phyloP scores from a whole-genome alignment of 2,329 filamentous ascomycete species.

The Xylariaceae sp. region DNA sequence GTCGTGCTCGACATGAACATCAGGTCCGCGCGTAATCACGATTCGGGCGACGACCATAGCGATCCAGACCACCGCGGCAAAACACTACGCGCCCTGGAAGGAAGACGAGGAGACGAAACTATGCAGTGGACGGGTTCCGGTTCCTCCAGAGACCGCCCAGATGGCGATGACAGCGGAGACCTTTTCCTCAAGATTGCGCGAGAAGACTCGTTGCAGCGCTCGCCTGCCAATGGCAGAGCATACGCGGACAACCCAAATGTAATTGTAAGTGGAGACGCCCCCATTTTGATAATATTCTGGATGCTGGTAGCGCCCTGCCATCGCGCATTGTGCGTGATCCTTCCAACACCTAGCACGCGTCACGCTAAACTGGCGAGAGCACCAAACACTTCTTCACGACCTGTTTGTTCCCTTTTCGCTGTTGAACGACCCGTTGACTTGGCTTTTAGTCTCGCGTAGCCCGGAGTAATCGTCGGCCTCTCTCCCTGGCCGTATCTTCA shows the following conservation, averaged over 20 bases:
- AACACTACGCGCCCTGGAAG: constrained; percentile 48
- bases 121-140: constrained; percentile 38
- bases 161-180: constrained; percentile 51
- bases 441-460: constrained; percentile 42
- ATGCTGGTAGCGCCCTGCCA: neutral
- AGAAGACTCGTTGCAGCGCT: constrained; percentile 43
- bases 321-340: constrained; percentile 1
- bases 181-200: constrained; percentile 55
- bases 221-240: constrained; percentile 32
- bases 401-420: neutral
- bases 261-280: constrained; percentile 39
- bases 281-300: constrained; percentile 15
- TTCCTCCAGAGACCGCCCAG: constrained; percentile 34
- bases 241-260: constrained; percentile 36
- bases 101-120: constrained; percentile 35
- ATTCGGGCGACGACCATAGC: constrained; percentile 38
- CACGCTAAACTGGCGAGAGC: neutral
- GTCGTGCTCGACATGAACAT: constrained; percentile 48
- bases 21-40: constrained; percentile 39
- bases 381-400: neutral
- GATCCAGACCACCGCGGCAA: constrained; percentile 44
- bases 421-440: constrained; percentile 15
- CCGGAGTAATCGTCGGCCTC: constrained; percentile 46
- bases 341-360: neutral
- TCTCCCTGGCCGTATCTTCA: constrained; percentile 46